phyloP scores from a whole-genome alignment of 768 basidiomycete genomes.

The Clavulina sp. region DNA sequence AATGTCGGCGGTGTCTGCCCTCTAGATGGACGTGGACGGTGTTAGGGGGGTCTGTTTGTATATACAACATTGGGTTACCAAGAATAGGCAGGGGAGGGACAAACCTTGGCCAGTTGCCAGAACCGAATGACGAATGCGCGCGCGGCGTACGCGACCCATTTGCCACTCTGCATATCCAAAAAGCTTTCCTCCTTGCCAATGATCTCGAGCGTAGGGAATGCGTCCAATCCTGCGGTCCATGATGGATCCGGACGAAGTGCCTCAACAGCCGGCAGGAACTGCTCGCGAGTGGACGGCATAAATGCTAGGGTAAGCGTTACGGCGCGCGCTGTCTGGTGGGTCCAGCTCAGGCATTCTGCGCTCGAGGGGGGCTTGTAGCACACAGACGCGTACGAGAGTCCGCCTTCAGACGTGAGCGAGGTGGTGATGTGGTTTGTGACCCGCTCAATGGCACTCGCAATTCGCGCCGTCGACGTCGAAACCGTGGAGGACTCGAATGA shows the following conservation, averaged over 20 bases:
- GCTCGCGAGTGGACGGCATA: constrained; percentile 17
- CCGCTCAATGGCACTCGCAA: not conserved
- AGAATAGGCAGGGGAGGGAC: constrained; percentile 13
- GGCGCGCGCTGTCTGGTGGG: constrained; percentile 20
- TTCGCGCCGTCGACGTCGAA: not conserved
- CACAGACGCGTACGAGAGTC: constrained; percentile 27
- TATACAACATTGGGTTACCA: not conserved
- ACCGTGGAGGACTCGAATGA: constrained; percentile 4
- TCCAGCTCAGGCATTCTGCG: constrained; percentile 26
- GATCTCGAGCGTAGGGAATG: constrained; percentile 26
- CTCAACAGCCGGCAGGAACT: constrained; percentile 10
- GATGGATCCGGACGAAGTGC: constrained; percentile 15
- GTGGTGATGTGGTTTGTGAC: constrained; percentile 24
- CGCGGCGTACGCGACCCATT: constrained; percentile 81
- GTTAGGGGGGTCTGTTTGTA: not conserved
- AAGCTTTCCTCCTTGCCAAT: constrained; percentile 38
- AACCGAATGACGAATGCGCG: constrained; percentile 60
- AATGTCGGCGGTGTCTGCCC: constrained; percentile 92
- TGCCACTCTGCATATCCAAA: constrained; percentile 59
- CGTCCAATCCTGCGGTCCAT: constrained; percentile 3
- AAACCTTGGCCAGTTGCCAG: constrained; percentile 68
- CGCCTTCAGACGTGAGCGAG: constrained; percentile 25
- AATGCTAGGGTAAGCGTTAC: constrained; percentile 36
- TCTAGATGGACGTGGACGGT: constrained; percentile 26
- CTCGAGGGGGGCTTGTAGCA: constrained; percentile 28